Conservation (phyloP, 768 basidiomycete genomes). For the Mrakia blollopis region DNA sequence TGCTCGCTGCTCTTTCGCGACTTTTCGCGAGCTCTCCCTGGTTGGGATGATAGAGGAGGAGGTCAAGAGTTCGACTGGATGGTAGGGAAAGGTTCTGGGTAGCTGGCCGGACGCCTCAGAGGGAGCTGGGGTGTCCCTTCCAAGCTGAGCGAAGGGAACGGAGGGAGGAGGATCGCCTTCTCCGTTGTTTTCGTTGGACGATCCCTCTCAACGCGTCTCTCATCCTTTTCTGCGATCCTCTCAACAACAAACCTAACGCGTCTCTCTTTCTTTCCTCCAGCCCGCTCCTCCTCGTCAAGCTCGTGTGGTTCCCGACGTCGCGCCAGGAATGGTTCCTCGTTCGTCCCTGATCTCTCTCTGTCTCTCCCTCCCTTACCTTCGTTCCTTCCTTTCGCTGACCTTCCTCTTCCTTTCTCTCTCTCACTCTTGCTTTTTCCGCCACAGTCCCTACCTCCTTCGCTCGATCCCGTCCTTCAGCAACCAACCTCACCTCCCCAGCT, state of each 20-base stretch:
- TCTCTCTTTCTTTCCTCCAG: background rate
- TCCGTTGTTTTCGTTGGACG: background rate
- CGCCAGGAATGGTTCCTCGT: conserved; percentile 9
- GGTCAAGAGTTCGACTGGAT: too few species aligned
- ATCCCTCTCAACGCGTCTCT: background rate
- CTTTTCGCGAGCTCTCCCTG: background rate
- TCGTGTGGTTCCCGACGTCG: background rate
- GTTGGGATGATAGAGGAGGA: too few species aligned
- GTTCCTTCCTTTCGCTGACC: background rate
- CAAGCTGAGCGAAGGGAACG: background rate
- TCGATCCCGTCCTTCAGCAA: background rate
- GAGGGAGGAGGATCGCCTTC: background rate
- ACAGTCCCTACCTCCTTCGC: conserved; percentile 12
- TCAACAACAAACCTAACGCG: background rate
- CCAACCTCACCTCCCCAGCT: background rate
- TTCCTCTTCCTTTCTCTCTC: background rate
- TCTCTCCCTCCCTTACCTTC: background rate
- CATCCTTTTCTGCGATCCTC: background rate
- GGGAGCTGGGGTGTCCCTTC: too few species aligned
- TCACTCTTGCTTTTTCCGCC: background rate
- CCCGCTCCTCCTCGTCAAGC: background rate
- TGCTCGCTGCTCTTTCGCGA: background rate
- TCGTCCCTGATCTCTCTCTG: background rate
- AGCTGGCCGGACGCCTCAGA: too few species aligned
- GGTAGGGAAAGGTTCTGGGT: too few species aligned